Percentiles rank a stretch among this genome's conserved stretches.
Evolutionary conservation across 1,139 yeast genomes (phyloP).

Genomic region (Torulaspora globosa): DNA sequence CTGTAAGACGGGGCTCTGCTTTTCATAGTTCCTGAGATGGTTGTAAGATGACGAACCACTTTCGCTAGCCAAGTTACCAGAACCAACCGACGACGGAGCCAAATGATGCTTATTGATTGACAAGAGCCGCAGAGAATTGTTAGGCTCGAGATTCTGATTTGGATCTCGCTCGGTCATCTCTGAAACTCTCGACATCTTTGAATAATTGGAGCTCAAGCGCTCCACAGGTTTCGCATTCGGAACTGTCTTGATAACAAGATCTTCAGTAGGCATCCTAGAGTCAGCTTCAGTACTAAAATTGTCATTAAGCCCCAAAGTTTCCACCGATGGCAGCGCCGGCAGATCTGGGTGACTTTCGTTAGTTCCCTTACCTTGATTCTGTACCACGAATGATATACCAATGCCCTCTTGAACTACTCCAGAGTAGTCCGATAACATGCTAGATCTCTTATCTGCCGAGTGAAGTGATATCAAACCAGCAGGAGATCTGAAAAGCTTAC

Average conservation of each 20-base stretch:
- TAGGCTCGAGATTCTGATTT: not conserved
- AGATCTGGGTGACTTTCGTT: conserved; percentile 14
- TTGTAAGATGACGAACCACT: conserved; percentile 31
- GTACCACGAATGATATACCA: conserved; percentile 41
- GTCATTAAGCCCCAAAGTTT: conserved; percentile 9
- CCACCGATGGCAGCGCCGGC: conserved; percentile 23
- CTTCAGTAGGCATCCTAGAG: conserved; percentile 5
- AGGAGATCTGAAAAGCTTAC: conserved; percentile 11
- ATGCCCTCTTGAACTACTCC: conserved; percentile 47
- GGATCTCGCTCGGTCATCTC: conserved; percentile 7
- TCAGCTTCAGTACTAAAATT: not conserved
- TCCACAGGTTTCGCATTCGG: conserved; percentile 11
- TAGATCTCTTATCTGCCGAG: conserved; percentile 38
- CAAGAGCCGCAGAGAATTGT: conserved; percentile 17
- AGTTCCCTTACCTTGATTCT: conserved; percentile 11
- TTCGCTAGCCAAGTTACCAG: conserved; percentile 35
- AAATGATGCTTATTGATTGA: conserved; percentile 15
- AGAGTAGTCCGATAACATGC: conserved; percentile 44
- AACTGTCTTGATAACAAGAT: conserved; percentile 10
- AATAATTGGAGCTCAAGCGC: conserved; percentile 7
- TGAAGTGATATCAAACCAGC: conserved; percentile 14
- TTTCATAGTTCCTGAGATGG: conserved; percentile 11
- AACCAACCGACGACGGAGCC: conserved; percentile 30
- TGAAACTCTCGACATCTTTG: conserved; percentile 6
- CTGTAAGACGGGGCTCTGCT: not conserved